Evolutionary conservation across 352 stramenopile species (phyloP).

Genomic region (Globisporangium lucens): DNA sequence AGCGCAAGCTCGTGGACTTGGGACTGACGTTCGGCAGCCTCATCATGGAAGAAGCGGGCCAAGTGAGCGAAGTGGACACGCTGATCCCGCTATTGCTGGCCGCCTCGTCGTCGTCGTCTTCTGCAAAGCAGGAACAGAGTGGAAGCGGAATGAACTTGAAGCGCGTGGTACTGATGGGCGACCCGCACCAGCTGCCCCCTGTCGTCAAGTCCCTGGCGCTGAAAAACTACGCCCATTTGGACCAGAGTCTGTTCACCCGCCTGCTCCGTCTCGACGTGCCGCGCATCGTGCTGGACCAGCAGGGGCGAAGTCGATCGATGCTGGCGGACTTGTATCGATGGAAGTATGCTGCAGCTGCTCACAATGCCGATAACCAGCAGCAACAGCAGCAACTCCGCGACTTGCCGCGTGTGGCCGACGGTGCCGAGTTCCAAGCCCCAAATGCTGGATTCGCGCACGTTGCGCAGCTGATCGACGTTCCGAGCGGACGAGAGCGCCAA

Average conservation of each 20-base stretch:
- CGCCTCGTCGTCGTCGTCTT: slow-evolving; percentile 15
- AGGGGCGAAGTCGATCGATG: slow-evolving; percentile 2
- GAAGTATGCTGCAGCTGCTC: not conserved
- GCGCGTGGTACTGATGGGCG: slow-evolving; percentile 93
- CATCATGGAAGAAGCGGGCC: slow-evolving; percentile 94
- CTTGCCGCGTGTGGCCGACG: slow-evolving; percentile 7
- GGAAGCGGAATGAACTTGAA: slow-evolving; percentile 60
- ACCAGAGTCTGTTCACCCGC: slow-evolving; percentile 95
- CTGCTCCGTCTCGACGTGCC: slow-evolving; percentile 92
- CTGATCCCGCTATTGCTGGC: slow-evolving; percentile 92
- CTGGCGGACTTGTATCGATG: slow-evolving; percentile 13
- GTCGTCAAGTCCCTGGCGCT: slow-evolving; percentile 90
- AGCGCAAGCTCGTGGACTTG: slow-evolving; percentile 83
- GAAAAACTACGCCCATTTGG: slow-evolving; percentile 86
- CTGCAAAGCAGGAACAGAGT: slow-evolving; percentile 14
- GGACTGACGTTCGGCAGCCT: slow-evolving; percentile 84
- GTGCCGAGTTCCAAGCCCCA: slow-evolving; percentile 37
- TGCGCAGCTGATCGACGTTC: slow-evolving; percentile 90
- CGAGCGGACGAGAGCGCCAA: slow-evolving; percentile 56
- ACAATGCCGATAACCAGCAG: not conserved
- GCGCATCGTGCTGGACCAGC: slow-evolving; percentile 81
- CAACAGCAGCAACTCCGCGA: slow-evolving; percentile 3
- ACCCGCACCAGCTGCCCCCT: slow-evolving; percentile 91
- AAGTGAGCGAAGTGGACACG: slow-evolving; percentile 94
- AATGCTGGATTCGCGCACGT: slow-evolving; percentile 90